Percentiles rank a stretch among this genome's conserved stretches.
phyloP scores from a whole-genome alignment of 352 stramenopile species.

The Phytopythium chamaehyphon region DNA sequence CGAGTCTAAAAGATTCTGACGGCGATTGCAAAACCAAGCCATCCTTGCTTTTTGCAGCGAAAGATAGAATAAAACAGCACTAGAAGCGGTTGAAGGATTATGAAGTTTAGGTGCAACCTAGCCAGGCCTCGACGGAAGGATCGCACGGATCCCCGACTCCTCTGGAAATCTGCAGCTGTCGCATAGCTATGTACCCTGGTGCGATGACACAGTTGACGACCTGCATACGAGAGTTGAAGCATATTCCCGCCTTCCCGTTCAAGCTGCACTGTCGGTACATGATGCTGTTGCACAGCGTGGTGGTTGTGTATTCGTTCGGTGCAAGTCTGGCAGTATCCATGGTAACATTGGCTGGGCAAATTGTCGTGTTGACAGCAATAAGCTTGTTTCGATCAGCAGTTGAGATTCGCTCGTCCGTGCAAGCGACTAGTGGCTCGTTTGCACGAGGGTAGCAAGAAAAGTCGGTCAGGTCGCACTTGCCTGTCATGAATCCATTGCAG shows the following conservation, averaged over 20 bases:
- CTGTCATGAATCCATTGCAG: slow-evolving; percentile 29
- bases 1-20: no score
- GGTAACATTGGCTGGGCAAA: slow-evolving; percentile 8
- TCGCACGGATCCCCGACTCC: slow-evolving; percentile 23
- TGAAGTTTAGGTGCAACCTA: slow-evolving; percentile 11
- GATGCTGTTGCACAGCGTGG: slow-evolving; percentile 21
- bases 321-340: neutral
- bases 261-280: slow-evolving; percentile 25
- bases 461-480: slow-evolving; percentile 18
- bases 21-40: no score
- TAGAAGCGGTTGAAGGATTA: no score
- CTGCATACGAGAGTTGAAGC: slow-evolving; percentile 35
- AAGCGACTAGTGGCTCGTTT: slow-evolving; percentile 15
- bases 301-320: slow-evolving; percentile 17
- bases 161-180: slow-evolving; percentile 23
- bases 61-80: no score
- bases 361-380: neutral
- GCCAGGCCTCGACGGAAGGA: slow-evolving; percentile 26
- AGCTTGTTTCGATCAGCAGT: slow-evolving; percentile 5
- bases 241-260: slow-evolving; percentile 23
- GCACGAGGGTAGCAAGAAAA: slow-evolving; percentile 16
- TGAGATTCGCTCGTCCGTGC: slow-evolving; percentile 15
- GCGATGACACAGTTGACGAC: slow-evolving; percentile 28
- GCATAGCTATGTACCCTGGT: slow-evolving; percentile 19
- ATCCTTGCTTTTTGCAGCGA: no score